Evolutionary conservation across 2,329 filamentous ascomycete genomes (phyloP).

Genomic region (Alternaria arbusti): DNA sequence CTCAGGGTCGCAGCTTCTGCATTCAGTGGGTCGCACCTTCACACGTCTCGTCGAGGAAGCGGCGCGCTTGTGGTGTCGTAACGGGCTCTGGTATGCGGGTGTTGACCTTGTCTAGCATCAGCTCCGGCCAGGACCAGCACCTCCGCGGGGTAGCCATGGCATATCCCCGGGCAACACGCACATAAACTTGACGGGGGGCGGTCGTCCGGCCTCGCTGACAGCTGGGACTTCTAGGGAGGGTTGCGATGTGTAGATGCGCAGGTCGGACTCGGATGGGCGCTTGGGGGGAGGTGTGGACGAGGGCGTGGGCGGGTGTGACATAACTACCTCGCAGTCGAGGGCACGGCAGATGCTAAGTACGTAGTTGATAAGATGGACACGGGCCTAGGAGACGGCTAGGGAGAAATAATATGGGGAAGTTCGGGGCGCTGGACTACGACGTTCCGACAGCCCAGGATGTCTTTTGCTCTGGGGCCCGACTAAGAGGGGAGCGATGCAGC

Average conservation of each 20-base stretch:
- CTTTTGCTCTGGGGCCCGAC: not conserved
- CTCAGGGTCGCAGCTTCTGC: not conserved
- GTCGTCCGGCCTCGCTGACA: slow-evolving; percentile 47
- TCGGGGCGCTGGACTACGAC: slow-evolving; percentile 4
- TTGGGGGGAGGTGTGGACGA: slow-evolving; percentile 23
- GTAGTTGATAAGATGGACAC: slow-evolving; percentile 7
- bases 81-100: slow-evolving; percentile 66
- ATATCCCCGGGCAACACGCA: slow-evolving; percentile 37
- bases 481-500: slow-evolving; percentile 4
- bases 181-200: slow-evolving; percentile 58
- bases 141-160: slow-evolving; percentile 30
- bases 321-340: slow-evolving; percentile 9
- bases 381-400: slow-evolving; percentile 10
- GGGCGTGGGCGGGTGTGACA: slow-evolving; percentile 25
- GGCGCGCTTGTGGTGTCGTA: slow-evolving; percentile 68
- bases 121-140: slow-evolving; percentile 9
- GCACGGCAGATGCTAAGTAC: slow-evolving; percentile 4
- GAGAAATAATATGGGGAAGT: slow-evolving; percentile 25
- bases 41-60: slow-evolving; percentile 67
- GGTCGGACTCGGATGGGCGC: slow-evolving; percentile 28
- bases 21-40: slow-evolving; percentile 56
- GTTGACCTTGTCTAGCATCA: slow-evolving; percentile 56
- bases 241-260: slow-evolving; percentile 53
- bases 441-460: slow-evolving; percentile 15
- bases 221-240: slow-evolving; percentile 56